These are phyloP conservation scores for Ustanciosporium gigantosporum DNA, from an alignment of 1,284 basidiomycete genomes.

Conservation along the genomic window DNA sequence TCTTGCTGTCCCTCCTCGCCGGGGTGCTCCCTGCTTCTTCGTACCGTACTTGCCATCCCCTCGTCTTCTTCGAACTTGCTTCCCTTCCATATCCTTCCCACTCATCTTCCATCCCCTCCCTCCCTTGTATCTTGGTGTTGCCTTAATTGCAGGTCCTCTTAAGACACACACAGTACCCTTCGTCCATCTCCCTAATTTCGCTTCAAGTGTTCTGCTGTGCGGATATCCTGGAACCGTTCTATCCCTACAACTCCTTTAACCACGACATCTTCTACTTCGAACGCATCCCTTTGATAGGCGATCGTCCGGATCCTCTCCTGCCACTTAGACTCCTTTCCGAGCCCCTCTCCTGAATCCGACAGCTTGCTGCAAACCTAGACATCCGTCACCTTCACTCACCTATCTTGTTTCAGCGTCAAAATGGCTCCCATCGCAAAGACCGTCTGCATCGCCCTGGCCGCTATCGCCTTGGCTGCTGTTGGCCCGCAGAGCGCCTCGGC, in stretches of 20 bases:
- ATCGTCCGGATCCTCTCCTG: neutral
- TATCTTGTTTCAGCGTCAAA: conserved; percentile 6
- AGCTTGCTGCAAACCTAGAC: too few relatives aligned
- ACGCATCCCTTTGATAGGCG: conserved; percentile 1
- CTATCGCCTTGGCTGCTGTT: conserved; percentile 29
- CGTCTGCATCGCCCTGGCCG: conserved; percentile 35
- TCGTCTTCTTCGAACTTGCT: too few relatives aligned
- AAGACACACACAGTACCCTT: conserved; percentile 2
- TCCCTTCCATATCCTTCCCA: conserved; percentile 5
- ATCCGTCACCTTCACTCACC: neutral
- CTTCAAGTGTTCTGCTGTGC: neutral
- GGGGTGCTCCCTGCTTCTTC: too few relatives aligned
- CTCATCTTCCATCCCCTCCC: conserved; percentile 1
- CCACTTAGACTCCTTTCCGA: too few relatives aligned
- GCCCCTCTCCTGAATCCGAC: too few relatives aligned
- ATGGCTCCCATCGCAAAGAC: conserved; percentile 46
- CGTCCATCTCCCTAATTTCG: neutral
- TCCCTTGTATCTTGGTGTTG: conserved; percentile 2
- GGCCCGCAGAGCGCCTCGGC: conserved; percentile 26
- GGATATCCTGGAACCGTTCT: neutral
- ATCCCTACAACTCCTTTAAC: neutral
- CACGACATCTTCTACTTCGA: neutral
- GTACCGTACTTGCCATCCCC: too few relatives aligned
- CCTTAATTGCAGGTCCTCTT: conserved; percentile 38
- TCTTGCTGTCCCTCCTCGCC: too few relatives aligned